Conservation (phyloP, 2,329 filamentous ascomycete genomes). For the Emergomyces orientalis region DNA sequence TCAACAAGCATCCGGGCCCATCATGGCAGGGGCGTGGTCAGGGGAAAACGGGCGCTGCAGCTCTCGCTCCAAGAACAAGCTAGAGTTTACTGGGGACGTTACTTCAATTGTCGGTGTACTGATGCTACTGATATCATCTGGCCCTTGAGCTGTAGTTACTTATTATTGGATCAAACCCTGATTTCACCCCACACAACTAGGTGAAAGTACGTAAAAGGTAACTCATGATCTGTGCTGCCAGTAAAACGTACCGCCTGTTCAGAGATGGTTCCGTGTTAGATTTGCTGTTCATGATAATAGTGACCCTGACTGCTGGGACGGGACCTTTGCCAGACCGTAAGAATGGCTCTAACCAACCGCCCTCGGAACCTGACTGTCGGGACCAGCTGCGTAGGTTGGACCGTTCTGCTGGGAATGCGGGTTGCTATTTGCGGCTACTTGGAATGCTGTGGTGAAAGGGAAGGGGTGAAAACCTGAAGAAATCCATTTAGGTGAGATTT, state of each 20-base stretch:
- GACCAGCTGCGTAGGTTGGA: neutral
- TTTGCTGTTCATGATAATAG: neutral
- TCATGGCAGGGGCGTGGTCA: too few relatives aligned
- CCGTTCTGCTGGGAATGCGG: neutral
- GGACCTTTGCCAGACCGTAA: neutral
- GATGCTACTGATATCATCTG: neutral
- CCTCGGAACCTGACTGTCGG: conserved; percentile 5
- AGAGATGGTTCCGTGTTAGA: neutral
- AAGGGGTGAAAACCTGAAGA: too few relatives aligned
- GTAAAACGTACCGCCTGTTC: neutral
- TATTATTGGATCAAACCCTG: neutral
- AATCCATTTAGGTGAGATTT: too few relatives aligned
- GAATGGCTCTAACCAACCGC: neutral
- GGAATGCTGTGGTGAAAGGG: too few relatives aligned
- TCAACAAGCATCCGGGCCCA: too few relatives aligned
- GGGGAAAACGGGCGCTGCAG: neutral
- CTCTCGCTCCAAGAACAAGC: neutral
- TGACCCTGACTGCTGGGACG: conserved; percentile 2
- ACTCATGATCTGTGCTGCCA: neutral
- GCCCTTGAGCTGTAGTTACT: neutral
- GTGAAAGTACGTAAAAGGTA: neutral
- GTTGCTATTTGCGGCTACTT: neutral
- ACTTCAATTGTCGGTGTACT: neutral
- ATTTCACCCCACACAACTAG: neutral
- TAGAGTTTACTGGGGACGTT: too few relatives aligned